These are phyloP conservation scores for Penicillium flavigenum DNA, from an alignment of 495 filamentous ascomycete genomes.

Conservation along the genomic window DNA sequence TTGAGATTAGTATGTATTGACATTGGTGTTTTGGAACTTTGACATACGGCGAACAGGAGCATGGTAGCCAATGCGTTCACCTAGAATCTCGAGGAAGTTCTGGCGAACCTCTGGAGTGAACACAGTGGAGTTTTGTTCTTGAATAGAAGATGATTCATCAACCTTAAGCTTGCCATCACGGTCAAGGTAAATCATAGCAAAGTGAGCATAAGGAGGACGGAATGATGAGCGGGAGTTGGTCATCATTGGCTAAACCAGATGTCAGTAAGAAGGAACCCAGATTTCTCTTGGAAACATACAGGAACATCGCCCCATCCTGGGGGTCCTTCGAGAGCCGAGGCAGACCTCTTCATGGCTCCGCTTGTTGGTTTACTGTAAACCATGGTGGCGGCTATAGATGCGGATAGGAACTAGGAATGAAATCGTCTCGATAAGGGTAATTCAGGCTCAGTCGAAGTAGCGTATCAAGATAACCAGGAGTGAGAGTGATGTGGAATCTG, in stretches of 20 bases:
- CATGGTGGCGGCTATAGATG: conserved; percentile 26
- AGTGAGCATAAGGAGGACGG: conserved; percentile 39
- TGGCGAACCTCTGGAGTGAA: conserved; percentile 42
- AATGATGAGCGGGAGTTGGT: conserved; percentile 27
- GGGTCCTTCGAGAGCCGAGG: conserved; percentile 34
- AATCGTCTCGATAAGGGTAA: conserved; percentile 2
- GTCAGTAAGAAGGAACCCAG: neutral
- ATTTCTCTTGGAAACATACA: conserved; percentile 23
- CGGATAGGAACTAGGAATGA: neutral
- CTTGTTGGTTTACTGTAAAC: conserved; percentile 36
- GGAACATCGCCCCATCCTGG: conserved; percentile 40
- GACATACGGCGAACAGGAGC: conserved; percentile 35
- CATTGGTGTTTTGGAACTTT: neutral
- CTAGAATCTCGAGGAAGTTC: conserved; percentile 40
- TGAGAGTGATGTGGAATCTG: neutral
- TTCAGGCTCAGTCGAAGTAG: neutral
- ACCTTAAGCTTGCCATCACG: conserved; percentile 39
- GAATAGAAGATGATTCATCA: conserved; percentile 40
- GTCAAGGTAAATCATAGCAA: conserved; percentile 47
- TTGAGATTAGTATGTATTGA: neutral
- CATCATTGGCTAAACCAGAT: conserved; percentile 33
- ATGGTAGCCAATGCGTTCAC: conserved; percentile 34
- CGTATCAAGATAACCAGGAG: neutral
- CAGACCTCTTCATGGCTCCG: conserved; percentile 39
- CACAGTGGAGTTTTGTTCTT: conserved; percentile 34